Conservation (phyloP, 139 green algal genomes). For the Mesotaenium endlicherianum region DNA sequence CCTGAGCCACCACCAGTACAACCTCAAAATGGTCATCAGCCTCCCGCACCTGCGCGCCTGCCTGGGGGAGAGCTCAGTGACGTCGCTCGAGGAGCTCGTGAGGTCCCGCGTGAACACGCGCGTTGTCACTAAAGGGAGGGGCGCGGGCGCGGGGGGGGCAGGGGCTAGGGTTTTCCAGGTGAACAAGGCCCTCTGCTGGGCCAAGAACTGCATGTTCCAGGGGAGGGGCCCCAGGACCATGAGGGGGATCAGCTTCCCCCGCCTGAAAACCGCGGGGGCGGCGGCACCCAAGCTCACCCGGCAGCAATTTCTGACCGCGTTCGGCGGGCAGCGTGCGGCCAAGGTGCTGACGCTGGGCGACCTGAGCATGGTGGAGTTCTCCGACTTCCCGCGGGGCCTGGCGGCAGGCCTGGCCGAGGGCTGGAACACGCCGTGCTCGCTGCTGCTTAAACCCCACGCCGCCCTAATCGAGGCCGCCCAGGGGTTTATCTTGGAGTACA, state of each 20-base stretch:
- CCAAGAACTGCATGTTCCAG: background rate
- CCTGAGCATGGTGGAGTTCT: background rate
- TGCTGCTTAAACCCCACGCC: background rate
- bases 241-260: background rate
- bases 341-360: slow-evolving; percentile 2
- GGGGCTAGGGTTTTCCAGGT: too few species aligned
- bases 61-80: background rate
- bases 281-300: background rate
- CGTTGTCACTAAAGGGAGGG: too few species aligned
- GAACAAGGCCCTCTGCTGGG: background rate
- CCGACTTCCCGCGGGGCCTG: background rate
- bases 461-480: background rate
- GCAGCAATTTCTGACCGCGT: background rate
- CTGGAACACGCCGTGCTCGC: background rate
- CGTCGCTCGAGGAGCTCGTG: background rate
- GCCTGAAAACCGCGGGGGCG: background rate
- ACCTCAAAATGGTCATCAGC: background rate
- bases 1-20: too few species aligned
- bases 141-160: too few species aligned
- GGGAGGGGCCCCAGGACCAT: background rate
- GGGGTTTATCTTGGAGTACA: background rate
- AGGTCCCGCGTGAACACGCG: background rate
- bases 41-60: background rate
- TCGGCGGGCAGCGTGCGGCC: background rate
- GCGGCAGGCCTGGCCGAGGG: background rate